These are phyloP conservation scores for Penicillium fuscoglaucum DNA, from an alignment of 2,329 filamentous ascomycete species.

Conservation along the genomic window DNA sequence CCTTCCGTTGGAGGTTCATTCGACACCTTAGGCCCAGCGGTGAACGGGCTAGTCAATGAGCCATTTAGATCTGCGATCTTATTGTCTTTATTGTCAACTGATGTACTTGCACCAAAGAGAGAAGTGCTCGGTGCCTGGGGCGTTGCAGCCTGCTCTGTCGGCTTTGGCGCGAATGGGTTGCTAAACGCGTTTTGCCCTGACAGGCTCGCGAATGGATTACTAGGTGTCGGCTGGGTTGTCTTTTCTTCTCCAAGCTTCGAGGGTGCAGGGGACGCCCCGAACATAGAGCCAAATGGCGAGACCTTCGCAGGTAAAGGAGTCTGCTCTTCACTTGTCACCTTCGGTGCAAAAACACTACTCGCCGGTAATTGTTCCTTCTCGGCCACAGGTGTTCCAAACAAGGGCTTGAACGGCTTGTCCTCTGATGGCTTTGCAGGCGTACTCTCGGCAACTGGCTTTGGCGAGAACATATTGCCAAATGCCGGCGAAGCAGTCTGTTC, in stretches of 20 bases:
- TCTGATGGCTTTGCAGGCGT: neutral
- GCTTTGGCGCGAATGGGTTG: slow-evolving; percentile 14
- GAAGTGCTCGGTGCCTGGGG: neutral
- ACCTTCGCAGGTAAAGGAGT: slow-evolving; percentile 14
- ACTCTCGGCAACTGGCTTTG: slow-evolving; percentile 4
- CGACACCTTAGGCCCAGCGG: neutral
- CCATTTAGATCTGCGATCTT: neutral
- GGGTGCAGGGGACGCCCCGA: slow-evolving; percentile 19
- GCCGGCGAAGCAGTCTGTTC: neutral
- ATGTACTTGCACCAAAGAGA: neutral
- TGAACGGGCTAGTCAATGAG: neutral
- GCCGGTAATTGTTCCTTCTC: slow-evolving; percentile 1
- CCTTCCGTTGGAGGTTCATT: neutral
- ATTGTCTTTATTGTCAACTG: neutral
- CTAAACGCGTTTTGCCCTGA: slow-evolving; percentile 5
- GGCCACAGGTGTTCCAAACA: slow-evolving; percentile 5
- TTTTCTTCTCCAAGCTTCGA: slow-evolving; percentile 4
- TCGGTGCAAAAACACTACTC: slow-evolving; percentile 12
- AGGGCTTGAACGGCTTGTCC: neutral
- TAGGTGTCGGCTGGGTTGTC: neutral
- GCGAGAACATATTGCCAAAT: slow-evolving; percentile 11
- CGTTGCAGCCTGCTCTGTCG: slow-evolving; percentile 7
- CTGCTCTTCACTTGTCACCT: slow-evolving; percentile 3
- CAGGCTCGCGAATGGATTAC: slow-evolving; percentile 9
- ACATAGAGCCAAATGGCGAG: slow-evolving; percentile 27